Conservation (phyloP, 495 filamentous ascomycete species). For the Podospora pseudopauciseta region DNA sequence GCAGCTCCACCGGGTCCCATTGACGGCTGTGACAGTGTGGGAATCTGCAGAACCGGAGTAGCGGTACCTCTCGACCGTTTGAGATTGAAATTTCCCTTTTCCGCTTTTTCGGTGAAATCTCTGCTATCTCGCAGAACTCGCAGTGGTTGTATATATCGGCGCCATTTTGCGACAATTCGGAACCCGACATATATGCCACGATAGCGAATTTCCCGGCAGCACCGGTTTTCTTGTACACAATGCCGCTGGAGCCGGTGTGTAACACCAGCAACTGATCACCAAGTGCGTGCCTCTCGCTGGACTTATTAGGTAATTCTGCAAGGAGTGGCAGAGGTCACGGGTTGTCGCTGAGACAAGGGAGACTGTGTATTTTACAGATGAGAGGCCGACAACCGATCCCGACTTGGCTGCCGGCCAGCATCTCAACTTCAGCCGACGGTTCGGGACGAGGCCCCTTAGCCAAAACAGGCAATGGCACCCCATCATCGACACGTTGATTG, state of each 20-base stretch:
- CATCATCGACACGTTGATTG: constrained; percentile 14
- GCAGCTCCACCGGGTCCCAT: background rate
- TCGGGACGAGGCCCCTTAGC: constrained; percentile 22
- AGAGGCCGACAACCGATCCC: constrained; percentile 16
- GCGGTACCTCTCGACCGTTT: constrained; percentile 7
- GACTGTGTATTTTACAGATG: background rate
- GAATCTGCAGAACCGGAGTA: constrained; percentile 6
- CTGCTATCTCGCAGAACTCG: background rate
- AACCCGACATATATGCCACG: constrained; percentile 5
- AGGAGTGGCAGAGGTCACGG: constrained; percentile 11
- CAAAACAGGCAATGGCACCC: constrained; percentile 18
- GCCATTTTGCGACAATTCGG: background rate
- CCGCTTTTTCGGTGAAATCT: too few species aligned
- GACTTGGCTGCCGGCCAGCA: constrained; percentile 11
- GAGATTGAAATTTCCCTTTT: background rate
- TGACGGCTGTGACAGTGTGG: constrained; percentile 3
- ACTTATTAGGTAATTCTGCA: constrained; percentile 19
- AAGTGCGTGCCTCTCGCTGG: background rate
- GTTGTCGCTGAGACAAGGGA: background rate
- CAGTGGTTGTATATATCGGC: background rate
- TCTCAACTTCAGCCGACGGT: constrained; percentile 14
- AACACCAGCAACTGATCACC: background rate
- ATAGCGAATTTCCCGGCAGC: constrained; percentile 7
- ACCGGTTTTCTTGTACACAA: background rate
- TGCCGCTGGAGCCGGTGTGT: constrained; percentile 10